Evolutionary conservation across 1,139 yeast species (phyloP).

Genomic region (Magnusiomyces ingens): DNA sequence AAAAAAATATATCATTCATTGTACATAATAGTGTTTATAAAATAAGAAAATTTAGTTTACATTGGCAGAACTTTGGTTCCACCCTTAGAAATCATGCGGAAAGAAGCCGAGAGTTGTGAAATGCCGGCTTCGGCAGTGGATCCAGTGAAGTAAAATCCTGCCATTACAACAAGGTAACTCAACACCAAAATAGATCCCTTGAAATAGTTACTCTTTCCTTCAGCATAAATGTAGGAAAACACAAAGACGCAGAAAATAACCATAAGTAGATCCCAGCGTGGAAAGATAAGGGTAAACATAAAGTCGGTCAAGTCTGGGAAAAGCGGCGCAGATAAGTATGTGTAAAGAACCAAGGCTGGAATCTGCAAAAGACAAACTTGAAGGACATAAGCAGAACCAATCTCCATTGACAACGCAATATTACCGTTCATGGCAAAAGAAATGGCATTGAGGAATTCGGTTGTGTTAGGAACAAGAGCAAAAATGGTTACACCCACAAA

Average conservation of each 20-base stretch:
- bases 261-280: conserved; percentile 92
- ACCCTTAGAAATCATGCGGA: conserved; percentile 1
- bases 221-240: conserved; percentile 91
- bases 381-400: conserved; percentile 94
- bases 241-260: conserved; percentile 78
- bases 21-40: neutral
- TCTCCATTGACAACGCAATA: conserved; percentile 88
- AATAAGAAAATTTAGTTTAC: neutral
- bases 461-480: conserved; percentile 94
- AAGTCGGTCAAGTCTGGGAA: conserved; percentile 34
- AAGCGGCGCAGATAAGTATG: conserved; percentile 43
- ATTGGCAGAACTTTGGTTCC: neutral
- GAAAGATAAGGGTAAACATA: conserved; percentile 81
- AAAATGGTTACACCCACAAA: conserved; percentile 88
- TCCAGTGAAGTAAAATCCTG: conserved; percentile 72
- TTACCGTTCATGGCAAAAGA: conserved; percentile 95
- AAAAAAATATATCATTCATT: conserved; percentile 1
- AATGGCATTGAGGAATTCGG: conserved; percentile 94
- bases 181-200: conserved; percentile 86
- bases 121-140: conserved; percentile 14
- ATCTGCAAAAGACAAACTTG: conserved; percentile 95
- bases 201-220: conserved; percentile 93
- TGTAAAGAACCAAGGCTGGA: conserved; percentile 79
- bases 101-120: conserved; percentile 1
- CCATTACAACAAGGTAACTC: conserved; percentile 65